phyloP scores from a whole-genome alignment of 176 grass and related monocot species.

The Bromus sterilis region DNA sequence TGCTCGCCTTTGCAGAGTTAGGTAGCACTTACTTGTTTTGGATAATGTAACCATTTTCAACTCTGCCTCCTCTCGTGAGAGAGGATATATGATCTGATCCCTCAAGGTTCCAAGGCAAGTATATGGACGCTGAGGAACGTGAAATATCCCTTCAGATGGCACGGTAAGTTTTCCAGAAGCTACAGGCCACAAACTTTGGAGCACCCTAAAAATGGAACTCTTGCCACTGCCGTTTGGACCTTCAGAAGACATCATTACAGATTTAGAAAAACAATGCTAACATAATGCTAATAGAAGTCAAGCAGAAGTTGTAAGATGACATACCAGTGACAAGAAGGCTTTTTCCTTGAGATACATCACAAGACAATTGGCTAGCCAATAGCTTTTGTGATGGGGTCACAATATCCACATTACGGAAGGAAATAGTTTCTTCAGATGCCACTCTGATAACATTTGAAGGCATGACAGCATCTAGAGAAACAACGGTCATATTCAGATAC shows the following conservation, averaged over 20 bases:
- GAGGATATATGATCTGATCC: constrained; percentile 95
- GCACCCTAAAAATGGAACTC: constrained; percentile 96
- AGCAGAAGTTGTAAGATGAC: neutral
- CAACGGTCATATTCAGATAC: constrained; percentile 1
- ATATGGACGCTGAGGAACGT: constrained; percentile 91
- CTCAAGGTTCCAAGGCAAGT: constrained; percentile 91
- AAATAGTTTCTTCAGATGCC: constrained; percentile 56
- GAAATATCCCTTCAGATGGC: constrained; percentile 65
- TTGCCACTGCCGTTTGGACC: constrained; percentile 98
- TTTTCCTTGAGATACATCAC: constrained; percentile 74
- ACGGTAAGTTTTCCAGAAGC: constrained; percentile 62
- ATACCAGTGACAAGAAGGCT: constrained; percentile 98
- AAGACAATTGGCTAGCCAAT: constrained; percentile 70
- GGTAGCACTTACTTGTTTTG: constrained; percentile 37
- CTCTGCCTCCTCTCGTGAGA: constrained; percentile 75
- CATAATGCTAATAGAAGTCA: neutral
- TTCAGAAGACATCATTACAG: constrained; percentile 27
- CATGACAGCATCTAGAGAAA: constrained; percentile 43
- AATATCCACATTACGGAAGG: constrained; percentile 76
- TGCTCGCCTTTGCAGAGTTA: neutral
- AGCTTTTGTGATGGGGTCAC: constrained; percentile 88
- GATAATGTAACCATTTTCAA: constrained; percentile 41
- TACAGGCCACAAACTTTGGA: constrained; percentile 84
- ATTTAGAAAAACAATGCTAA: constrained; percentile 17
- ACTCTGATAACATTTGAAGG: constrained; percentile 33